Conservation (phyloP, 805 yeast genomes). For the Saturnispora diversa region DNA sequence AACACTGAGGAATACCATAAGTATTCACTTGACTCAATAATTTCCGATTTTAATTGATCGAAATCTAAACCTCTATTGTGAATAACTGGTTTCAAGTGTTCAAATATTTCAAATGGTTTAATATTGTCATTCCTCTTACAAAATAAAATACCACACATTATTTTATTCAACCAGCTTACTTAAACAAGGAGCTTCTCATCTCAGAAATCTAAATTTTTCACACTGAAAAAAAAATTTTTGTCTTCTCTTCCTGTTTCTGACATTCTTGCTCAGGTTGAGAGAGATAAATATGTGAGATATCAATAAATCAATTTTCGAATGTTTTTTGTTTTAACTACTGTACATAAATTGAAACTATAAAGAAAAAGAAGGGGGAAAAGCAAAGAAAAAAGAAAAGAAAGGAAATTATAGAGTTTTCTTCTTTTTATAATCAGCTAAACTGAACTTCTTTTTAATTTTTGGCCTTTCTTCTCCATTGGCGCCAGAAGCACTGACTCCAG, state of each 20-base stretch:
- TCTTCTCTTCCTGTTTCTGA: too few relatives aligned
- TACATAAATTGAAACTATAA: constrained; percentile 1
- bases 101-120: constrained; percentile 19
- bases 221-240: neutral
- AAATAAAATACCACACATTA: constrained; percentile 53
- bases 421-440: constrained; percentile 70
- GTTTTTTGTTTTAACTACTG: neutral
- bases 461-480: constrained; percentile 21
- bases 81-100: constrained; percentile 36
- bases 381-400: neutral
- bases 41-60: constrained; percentile 26
- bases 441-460: constrained; percentile 47
- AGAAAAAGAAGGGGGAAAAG: neutral
- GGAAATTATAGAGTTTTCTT: constrained; percentile 18
- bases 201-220: neutral
- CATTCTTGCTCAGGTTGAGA: too few relatives aligned
- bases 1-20: constrained; percentile 58
- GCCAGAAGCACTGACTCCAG: neutral
- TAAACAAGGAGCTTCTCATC: neutral
- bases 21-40: constrained; percentile 25
- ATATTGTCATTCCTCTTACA: constrained; percentile 16
- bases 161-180: neutral
- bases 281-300: too few relatives aligned
- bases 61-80: constrained; percentile 61
- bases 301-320: too few relatives aligned